Percentiles rank a stretch among this genome's conserved stretches.
These are phyloP conservation scores for Penium margaritaceum DNA, from an alignment of 139 green algal genomes.

Conservation along the genomic window DNA sequence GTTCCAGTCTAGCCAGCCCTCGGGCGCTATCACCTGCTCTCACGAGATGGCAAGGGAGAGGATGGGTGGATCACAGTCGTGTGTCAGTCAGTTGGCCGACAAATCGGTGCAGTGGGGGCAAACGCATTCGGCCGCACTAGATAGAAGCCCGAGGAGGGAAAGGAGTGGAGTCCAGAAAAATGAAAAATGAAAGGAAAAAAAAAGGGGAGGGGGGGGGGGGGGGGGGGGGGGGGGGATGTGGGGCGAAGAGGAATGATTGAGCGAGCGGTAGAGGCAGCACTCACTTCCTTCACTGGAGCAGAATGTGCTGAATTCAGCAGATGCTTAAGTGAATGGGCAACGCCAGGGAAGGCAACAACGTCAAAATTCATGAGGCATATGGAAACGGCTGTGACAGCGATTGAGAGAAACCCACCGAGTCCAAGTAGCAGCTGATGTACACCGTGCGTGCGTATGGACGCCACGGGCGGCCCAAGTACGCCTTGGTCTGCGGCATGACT, in stretches of 20 bases:
- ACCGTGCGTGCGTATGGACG: not conserved
- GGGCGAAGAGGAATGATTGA: too few species aligned
- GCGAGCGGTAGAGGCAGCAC: too few species aligned
- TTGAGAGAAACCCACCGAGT: not conserved
- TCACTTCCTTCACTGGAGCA: too few species aligned
- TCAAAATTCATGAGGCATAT: not conserved
- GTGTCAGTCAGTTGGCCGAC: not conserved
- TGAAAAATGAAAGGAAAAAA: too few species aligned
- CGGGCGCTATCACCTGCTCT: not conserved
- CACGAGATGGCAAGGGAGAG: too few species aligned
- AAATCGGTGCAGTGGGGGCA: not conserved
- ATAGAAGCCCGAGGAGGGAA: too few species aligned
- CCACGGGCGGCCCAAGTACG: slow-evolving; percentile 12
- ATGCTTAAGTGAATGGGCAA: too few species aligned
- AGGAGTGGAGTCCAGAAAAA: too few species aligned
- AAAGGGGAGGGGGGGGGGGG: too few species aligned
- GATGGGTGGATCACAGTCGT: not conserved
- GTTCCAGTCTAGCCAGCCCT: not conserved
- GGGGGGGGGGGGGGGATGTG: too few species aligned
- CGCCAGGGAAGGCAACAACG: not conserved
- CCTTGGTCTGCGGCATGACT: not conserved
- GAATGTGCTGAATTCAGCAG: too few species aligned
- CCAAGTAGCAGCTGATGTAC: slow-evolving; percentile 9
- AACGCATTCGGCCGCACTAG: not conserved
- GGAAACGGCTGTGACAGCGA: not conserved